Evolutionary conservation across 176 grass and related monocot genomes (phyloP).

Genomic region (Secale cereale): DNA sequence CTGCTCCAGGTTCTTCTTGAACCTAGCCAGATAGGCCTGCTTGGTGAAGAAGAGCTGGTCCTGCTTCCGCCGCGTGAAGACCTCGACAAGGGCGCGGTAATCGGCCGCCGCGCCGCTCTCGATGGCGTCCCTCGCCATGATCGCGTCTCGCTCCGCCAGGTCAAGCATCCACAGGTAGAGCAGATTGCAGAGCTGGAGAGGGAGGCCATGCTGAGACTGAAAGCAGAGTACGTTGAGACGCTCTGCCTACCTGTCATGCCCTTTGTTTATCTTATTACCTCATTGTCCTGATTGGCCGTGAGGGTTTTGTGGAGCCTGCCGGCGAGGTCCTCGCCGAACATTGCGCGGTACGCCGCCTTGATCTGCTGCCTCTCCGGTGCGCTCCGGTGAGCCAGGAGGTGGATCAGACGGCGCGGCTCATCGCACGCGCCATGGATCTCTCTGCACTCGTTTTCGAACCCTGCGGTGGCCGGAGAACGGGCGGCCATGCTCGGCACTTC

Average conservation of each 20-base stretch:
- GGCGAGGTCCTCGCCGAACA: slow-evolving; percentile 63
- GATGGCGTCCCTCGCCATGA: slow-evolving; percentile 53
- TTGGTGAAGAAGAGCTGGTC: slow-evolving; percentile 96
- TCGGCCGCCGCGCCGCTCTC: slow-evolving; percentile 31
- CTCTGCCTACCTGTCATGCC: not conserved
- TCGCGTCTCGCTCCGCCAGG: slow-evolving; percentile 64
- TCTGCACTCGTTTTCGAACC: slow-evolving; percentile 46
- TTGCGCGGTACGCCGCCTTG: slow-evolving; percentile 53
- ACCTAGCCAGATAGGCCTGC: slow-evolving; percentile 62
- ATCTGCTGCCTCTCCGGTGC: slow-evolving; percentile 60
- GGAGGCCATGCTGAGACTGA: not conserved
- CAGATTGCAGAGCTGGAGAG: slow-evolving; percentile 53
- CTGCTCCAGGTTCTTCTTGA: slow-evolving; percentile 83
- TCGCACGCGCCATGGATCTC: slow-evolving; percentile 60
- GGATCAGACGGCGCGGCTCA: slow-evolving; percentile 42
- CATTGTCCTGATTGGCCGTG: slow-evolving; percentile 39
- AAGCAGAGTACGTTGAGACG: not conserved
- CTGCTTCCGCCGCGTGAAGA: slow-evolving; percentile 81
- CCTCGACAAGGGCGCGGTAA: slow-evolving; percentile 63
- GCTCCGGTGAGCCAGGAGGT: slow-evolving; percentile 47
- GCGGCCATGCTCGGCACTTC: slow-evolving; percentile 20
- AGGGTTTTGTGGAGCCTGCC: slow-evolving; percentile 18
- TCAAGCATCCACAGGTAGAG: slow-evolving; percentile 89
- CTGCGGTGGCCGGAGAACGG: not conserved
- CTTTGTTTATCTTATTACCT: slow-evolving; percentile 36